These are phyloP conservation scores for Monosporascus sp. DNA, from an alignment of 2,329 filamentous ascomycete genomes.

Conservation along the genomic window DNA sequence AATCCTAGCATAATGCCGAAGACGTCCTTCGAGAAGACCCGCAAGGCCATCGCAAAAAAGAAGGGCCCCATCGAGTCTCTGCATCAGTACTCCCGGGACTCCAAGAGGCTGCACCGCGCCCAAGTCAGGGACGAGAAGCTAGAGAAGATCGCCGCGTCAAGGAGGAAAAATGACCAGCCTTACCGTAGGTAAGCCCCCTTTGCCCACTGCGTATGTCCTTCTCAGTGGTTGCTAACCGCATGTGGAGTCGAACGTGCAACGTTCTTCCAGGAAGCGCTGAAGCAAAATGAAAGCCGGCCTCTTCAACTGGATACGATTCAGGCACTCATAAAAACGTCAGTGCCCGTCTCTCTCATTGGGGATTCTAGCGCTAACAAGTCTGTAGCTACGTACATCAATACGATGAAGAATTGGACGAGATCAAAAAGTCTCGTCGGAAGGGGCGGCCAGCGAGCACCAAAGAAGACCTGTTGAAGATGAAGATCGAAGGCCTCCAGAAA, in stretches of 20 bases:
- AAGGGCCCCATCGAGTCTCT: slow-evolving; percentile 67
- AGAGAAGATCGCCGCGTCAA: slow-evolving; percentile 61
- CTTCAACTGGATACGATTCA: slow-evolving; percentile 55
- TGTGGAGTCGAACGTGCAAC: slow-evolving; percentile 57
- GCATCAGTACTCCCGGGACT: slow-evolving; percentile 85
- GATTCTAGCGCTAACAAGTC: slow-evolving; percentile 18
- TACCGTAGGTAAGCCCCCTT: slow-evolving; percentile 49
- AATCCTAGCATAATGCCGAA: slow-evolving; percentile 58
- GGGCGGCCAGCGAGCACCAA: slow-evolving; percentile 73
- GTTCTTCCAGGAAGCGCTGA: slow-evolving; percentile 66
- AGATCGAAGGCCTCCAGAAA: slow-evolving; percentile 64
- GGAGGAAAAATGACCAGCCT: slow-evolving; percentile 69
- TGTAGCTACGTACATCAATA: slow-evolving; percentile 60
- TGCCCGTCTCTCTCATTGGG: slow-evolving; percentile 1
- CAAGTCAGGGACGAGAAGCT: slow-evolving; percentile 78
- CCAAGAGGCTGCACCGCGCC: slow-evolving; percentile 73
- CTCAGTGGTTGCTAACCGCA: slow-evolving; percentile 2
- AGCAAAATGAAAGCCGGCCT: slow-evolving; percentile 43
- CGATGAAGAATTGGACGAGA: slow-evolving; percentile 61
- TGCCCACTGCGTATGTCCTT: background rate
- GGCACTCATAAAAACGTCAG: slow-evolving; percentile 56
- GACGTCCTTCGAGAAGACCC: slow-evolving; percentile 67
- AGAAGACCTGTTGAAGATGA: slow-evolving; percentile 72
- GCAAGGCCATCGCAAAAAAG: slow-evolving; percentile 89
- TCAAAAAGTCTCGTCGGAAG: slow-evolving; percentile 66